phyloP scores from a whole-genome alignment of 305 asterid species.

The Fraxinus albicans region DNA sequence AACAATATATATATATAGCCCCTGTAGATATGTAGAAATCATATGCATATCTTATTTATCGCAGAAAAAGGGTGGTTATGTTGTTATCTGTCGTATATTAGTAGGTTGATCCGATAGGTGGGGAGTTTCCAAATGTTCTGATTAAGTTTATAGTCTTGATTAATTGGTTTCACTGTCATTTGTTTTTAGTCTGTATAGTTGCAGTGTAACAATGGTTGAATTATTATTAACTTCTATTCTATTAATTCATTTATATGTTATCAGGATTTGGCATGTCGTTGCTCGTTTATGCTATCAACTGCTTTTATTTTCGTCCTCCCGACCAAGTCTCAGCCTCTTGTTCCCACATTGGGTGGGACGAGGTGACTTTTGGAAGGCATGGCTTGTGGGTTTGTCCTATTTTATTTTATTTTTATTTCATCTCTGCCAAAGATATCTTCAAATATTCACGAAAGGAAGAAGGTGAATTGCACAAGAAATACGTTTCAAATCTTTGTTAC shows the following conservation, averaged over 20 bases:
- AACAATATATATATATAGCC: conserved; percentile 9
- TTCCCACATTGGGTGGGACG: neutral
- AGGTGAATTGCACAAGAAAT: neutral
- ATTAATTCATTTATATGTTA: conserved; percentile 15
- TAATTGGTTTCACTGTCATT: neutral
- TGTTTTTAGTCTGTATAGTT: neutral
- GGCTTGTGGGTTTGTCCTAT: neutral
- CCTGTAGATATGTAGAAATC: conserved; percentile 42
- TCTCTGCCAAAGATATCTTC: neutral
- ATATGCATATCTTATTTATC: conserved; percentile 2
- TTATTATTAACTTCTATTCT: conserved; percentile 11
- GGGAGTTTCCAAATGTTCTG: neutral
- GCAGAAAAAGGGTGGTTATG: conserved; percentile 28
- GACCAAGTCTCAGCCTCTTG: neutral
- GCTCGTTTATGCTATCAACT: neutral
- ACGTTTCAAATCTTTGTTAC: neutral
- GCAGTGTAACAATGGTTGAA: neutral
- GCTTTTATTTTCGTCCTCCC: neutral
- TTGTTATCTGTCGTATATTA: conserved; percentile 15
- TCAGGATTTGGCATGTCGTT: neutral
- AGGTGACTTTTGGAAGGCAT: neutral
- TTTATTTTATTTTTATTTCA: neutral
- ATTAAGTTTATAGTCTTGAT: neutral
- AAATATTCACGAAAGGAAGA: neutral
- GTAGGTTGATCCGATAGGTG: conserved; percentile 29